Percentiles rank a stretch among this genome's conserved stretches.
These are phyloP conservation scores for Prunus davidiana DNA, from an alignment of 306 rosid genomes.

Conservation along the genomic window DNA sequence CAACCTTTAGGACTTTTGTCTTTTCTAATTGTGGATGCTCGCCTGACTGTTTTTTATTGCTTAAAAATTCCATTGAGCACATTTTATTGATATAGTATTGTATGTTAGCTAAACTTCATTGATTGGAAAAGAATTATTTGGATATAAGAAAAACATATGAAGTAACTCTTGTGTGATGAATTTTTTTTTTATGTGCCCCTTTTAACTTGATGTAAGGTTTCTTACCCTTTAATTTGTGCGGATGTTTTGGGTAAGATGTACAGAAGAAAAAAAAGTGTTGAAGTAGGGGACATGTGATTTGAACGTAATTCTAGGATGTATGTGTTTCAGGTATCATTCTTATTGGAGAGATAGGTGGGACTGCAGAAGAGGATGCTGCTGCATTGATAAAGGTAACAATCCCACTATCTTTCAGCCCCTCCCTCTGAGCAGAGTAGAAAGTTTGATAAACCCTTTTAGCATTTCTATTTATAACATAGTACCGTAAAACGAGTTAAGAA, in stretches of 20 bases:
- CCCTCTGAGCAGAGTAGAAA: background rate
- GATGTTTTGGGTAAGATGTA: background rate
- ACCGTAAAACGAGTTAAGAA: background rate
- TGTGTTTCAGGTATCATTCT: constrained; percentile 72
- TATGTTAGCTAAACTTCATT: background rate
- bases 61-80: background rate
- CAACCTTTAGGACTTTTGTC: background rate
- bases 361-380: constrained; percentile 99
- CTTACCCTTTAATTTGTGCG: background rate
- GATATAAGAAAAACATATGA: background rate
- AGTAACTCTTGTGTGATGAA: background rate
- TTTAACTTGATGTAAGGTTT: background rate
- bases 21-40: background rate
- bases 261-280: background rate
- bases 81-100: background rate
- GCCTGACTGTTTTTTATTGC: background rate
- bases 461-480: background rate
- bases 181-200: background rate
- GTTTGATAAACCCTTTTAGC: background rate
- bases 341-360: constrained; percentile 98
- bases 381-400: constrained; percentile 79
- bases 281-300: background rate
- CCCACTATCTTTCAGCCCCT: background rate
- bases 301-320: constrained; percentile 10
- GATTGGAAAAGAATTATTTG: too few relatives aligned